Base-by-base conservation (phyloP, 2,329 filamentous ascomycete genomes). In the Dothideomycetes sp. region DNA sequence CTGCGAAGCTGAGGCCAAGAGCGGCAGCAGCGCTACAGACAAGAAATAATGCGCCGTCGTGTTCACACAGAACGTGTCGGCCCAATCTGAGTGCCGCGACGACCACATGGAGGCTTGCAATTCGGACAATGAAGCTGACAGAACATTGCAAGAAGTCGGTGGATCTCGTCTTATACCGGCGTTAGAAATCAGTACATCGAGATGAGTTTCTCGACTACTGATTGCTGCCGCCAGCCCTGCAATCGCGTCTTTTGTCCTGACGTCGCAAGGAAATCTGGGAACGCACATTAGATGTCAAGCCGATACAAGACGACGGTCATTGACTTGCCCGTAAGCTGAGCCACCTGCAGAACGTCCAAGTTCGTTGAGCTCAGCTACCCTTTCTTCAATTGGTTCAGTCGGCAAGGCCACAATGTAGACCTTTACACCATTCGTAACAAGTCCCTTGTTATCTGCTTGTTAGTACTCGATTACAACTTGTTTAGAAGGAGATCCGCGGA, bases 11-110 rank as follows among this genome's bases (percentile, higher is more conserved):
- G 61, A 60, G 1, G 53, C 60, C 1, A 72, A 54, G 3, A 71
- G 51, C 9, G 64, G 63, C 2, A 71, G 47, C 4, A 71, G 53
- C 1, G 68, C 67, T 2, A 71, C 66, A 1, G 62, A 60, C 8
- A 71, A 55, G 47, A 68, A 71, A 41, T 70, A 71, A 43, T 71
- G 68, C 1, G 69, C 67, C 4, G 67, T 68, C 0, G 64, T 67
- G 45, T 72, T 72, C 31, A 71, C 55, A 11, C 58, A 53, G 42
- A 72, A 71, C 1, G 66, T 67, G 23, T 62, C 55, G 0, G 58
- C 58, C 68, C 68, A 71, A 48, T 69, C 66, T 0, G 53, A 54
- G 25, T 64, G 53, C 6, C 41, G 28, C 2, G 59, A 64, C 4
- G 67, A 70, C 66, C 66, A 70, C 56, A 71, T 61, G 1, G 68